Conservation (phyloP, 441 rosid genomes). For the Bruguiera hainesii region DNA sequence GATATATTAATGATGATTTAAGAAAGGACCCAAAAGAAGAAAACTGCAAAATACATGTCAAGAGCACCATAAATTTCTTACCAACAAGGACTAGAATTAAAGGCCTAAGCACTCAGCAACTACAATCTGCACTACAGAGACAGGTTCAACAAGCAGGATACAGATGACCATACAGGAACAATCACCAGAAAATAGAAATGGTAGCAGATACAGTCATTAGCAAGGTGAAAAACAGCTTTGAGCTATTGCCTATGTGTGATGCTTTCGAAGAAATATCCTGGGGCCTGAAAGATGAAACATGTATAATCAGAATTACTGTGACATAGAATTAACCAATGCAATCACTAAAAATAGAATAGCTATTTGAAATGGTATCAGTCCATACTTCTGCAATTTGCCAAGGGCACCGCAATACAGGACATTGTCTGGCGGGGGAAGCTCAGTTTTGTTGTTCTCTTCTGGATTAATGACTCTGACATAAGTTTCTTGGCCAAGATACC, state of each 20-base stretch:
- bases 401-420: slow-evolving; percentile 88
- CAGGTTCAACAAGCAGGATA: slow-evolving; percentile 14
- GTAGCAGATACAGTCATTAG: slow-evolving; percentile 28
- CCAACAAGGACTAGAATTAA: slow-evolving; percentile 35
- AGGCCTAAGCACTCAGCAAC: slow-evolving; percentile 30
- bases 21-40: slow-evolving; percentile 15
- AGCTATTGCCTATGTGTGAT: slow-evolving; percentile 29
- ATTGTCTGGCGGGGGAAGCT: slow-evolving; percentile 69
- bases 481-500: slow-evolving; percentile 98
- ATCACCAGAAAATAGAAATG: slow-evolving; percentile 29
- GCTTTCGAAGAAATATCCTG: slow-evolving; percentile 53
- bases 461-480: slow-evolving; percentile 89
- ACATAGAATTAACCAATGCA: background rate
- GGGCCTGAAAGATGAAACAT: slow-evolving; percentile 47
- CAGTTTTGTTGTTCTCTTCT: slow-evolving; percentile 73
- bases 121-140: slow-evolving; percentile 26
- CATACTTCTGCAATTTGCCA: slow-evolving; percentile 65
- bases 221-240: slow-evolving; percentile 31
- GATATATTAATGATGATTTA: slow-evolving; percentile 24
- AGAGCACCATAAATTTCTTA: slow-evolving; percentile 29
- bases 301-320: slow-evolving; percentile 8
- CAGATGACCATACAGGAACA: background rate
- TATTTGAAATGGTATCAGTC: background rate
- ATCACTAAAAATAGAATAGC: background rate
- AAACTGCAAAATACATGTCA: slow-evolving; percentile 23